phyloP scores from a whole-genome alignment of 2,329 filamentous ascomycete species.

The Colletotrichum shisoi region DNA sequence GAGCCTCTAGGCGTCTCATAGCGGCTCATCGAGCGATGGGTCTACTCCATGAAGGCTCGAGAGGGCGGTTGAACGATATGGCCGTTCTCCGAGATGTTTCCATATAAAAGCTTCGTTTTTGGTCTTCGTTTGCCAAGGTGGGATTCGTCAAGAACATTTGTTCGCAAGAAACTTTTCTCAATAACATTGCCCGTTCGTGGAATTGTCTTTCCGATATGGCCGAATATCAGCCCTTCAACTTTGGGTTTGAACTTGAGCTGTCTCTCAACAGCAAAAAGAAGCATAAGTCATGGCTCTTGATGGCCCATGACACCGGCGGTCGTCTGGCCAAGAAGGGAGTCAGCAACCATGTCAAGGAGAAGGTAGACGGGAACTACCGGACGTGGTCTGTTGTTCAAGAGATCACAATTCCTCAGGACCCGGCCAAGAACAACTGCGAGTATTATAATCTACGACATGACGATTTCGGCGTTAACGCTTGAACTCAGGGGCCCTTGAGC shows the following conservation, averaged over 20 bases:
- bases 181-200: not conserved
- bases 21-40: not conserved
- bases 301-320: slow-evolving; percentile 49
- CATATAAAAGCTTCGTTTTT: not conserved
- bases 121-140: not conserved
- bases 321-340: slow-evolving; percentile 47
- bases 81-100: not conserved
- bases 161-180: not conserved
- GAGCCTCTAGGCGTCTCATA: not conserved
- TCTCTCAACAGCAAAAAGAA: slow-evolving; percentile 48
- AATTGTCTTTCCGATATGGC: slow-evolving; percentile 1
- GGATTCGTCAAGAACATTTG: not conserved
- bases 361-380: slow-evolving; percentile 46
- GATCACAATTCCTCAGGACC: slow-evolving; percentile 48
- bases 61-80: not conserved
- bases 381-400: slow-evolving; percentile 52
- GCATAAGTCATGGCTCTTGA: slow-evolving; percentile 46
- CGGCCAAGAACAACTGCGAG: slow-evolving; percentile 47
- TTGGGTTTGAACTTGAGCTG: slow-evolving; percentile 53
- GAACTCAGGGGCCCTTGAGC: slow-evolving; percentile 46
- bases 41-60: not conserved
- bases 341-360: slow-evolving; percentile 48
- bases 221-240: slow-evolving; percentile 38
- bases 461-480: not conserved
- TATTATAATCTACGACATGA: not conserved